phyloP scores from a whole-genome alignment of 1,284 basidiomycete genomes.

The Flammula alnicola region DNA sequence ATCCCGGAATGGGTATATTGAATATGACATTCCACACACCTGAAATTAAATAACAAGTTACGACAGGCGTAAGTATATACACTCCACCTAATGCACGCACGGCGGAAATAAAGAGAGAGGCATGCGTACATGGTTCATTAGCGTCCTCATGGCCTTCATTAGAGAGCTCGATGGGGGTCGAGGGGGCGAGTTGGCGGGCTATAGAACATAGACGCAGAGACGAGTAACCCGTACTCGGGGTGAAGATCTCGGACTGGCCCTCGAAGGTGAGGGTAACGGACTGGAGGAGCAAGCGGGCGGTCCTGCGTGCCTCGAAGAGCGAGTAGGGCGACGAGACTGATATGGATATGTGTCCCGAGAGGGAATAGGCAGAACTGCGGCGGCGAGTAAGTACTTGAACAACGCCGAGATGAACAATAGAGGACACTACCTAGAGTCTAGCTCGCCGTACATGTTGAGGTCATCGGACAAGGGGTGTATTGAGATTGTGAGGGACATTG shows the following conservation, averaged over 20 bases:
- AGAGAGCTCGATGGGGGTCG: conserved; percentile 58
- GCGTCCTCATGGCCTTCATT: conserved; percentile 64
- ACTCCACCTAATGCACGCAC: conserved; percentile 15
- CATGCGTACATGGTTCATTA: conserved; percentile 48
- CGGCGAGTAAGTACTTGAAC: conserved; percentile 1
- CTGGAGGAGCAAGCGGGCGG: conserved; percentile 58
- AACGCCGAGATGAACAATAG: background rate
- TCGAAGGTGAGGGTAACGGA: conserved; percentile 77
- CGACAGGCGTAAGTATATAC: conserved; percentile 6
- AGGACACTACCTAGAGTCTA: conserved; percentile 65
- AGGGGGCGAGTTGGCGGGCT: conserved; percentile 60
- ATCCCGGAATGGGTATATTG: conserved; percentile 74
- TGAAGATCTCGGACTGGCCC: conserved; percentile 72
- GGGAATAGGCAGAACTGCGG: conserved; percentile 71
- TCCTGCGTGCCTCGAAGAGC: conserved; percentile 52
- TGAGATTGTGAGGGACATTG: conserved; percentile 66
- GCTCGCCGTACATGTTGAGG: conserved; percentile 69
- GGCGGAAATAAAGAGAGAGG: conserved; percentile 9
- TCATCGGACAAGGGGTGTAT: conserved; percentile 59
- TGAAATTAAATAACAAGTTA: conserved; percentile 23
- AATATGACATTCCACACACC: conserved; percentile 73
- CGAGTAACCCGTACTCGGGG: conserved; percentile 62
- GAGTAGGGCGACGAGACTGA: conserved; percentile 55
- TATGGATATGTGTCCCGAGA: conserved; percentile 74
- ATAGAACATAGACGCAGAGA: conserved; percentile 68